Base-by-base conservation (phyloP, 1,284 basidiomycete genomes). In the Inonotus obliquus region DNA sequence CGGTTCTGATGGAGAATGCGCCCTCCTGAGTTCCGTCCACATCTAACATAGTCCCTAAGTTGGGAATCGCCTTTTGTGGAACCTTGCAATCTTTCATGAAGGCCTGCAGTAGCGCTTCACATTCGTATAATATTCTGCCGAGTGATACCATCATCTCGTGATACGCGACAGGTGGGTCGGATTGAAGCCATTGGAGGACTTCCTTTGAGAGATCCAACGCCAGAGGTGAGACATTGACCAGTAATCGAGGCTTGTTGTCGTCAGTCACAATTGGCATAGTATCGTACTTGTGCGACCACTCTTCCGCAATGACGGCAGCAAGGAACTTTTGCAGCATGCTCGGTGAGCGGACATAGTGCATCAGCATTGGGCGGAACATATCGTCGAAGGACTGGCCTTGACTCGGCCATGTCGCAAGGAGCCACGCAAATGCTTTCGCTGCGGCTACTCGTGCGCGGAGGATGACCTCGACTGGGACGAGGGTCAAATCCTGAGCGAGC, bases 251-350 rank as follows among this genome's bases (percentile, higher is more conserved):
- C 23, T 32, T 44, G 1, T 64, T 13, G 4, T 44, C 54, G 9
- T 29, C 38, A 4, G 57, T 19, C 11, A 29, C 25, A 4, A 41
- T 23, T 4, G 27, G 35, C 21, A 44, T 47, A n/a, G 41, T 54
- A 38, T 80, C 79, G 63, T 83, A 79, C 60, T 82, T 78, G n/a
- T 75, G 76, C 13, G 95, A 92, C 97, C 96, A 99, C 77, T 98
- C 94, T 72, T 98, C 94, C 1, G 95, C 76, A 66, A 98, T 83
- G 38, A 93, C 84, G 4, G 92, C 87, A 2, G 89, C 79, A 32
- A 99, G 76, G 71, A 96, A 90, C 67, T 92, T 90, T 70, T 98
- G 95, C 23, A 98, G 82, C 79, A 97, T 96, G 68, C 92, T 96
- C 0, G 86, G 82, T 0, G 96, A 97, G 45, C 86, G 82, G 66